Evolutionary conservation across 306 rosid species (phyloP).

Genomic region (Vicia sativa): DNA sequence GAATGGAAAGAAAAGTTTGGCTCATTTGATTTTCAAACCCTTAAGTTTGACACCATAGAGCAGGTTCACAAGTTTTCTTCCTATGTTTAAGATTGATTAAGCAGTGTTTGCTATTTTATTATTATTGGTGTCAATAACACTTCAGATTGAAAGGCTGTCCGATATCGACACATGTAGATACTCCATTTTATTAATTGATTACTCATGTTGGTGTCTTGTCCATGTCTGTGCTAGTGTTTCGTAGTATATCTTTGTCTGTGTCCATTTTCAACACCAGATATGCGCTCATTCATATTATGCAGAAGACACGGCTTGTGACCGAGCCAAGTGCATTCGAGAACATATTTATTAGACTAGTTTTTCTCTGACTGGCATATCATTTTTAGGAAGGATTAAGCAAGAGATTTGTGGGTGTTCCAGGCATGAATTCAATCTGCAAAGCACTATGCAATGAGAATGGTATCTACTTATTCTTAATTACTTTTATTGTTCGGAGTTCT

Average conservation of each 20-base stretch:
- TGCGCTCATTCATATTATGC: conserved; percentile 28
- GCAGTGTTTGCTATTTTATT: background rate
- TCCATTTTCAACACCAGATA: background rate
- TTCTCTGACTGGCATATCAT: conserved; percentile 48
- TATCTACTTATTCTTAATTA: conserved; percentile 41
- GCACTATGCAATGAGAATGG: conserved; percentile 79
- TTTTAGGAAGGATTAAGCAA: conserved; percentile 68
- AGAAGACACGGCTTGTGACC: conserved; percentile 6
- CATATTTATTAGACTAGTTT: conserved; percentile 15
- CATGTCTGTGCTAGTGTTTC: background rate
- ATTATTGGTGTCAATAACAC: background rate
- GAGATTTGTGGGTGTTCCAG: conserved; percentile 91
- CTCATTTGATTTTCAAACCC: conserved; percentile 63
- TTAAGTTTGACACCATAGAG: conserved; percentile 55
- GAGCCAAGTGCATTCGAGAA: conserved; percentile 25
- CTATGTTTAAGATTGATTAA: conserved; percentile 21
- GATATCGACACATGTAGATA: background rate
- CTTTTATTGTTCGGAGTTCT: conserved; percentile 37
- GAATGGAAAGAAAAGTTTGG: conserved; percentile 81
- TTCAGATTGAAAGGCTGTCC: background rate
- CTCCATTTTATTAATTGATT: background rate
- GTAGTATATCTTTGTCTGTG: background rate
- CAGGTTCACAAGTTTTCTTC: conserved; percentile 54
- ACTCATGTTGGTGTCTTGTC: background rate
- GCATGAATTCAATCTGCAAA: conserved; percentile 92